Evolutionary conservation across 306 rosid genomes (phyloP), one percentile per base, ranked within the genome.

Genomic region (Prunus kanzakura): DNA sequence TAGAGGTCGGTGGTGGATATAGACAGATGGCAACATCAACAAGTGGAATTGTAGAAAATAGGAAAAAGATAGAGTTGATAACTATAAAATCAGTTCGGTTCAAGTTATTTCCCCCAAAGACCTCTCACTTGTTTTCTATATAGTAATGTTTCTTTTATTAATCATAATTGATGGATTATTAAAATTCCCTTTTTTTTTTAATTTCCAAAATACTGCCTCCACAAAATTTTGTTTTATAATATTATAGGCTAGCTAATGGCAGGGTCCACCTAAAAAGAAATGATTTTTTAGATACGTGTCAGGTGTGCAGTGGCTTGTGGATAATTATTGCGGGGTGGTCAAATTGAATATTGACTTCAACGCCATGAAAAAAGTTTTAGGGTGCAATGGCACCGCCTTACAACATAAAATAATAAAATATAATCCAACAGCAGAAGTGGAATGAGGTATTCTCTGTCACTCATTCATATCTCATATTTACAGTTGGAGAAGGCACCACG

Each of bases 301-400:
- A 19, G 72, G 2, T 75, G 62, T 13, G 25, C 13, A 14, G 11
- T 62, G 74, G 64, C 16, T 25, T 51, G 72, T 47, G 76, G 68
- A 35, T 50, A 58, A 56, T 35, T 25, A 7, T 6, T 32, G 0
- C 11, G 38, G 51, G 41, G 25, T 47, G 64, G 81, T 77, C 70
- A 78, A 78, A 66, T 49, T 58, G 76, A 11, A 25, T 60, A 27
- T 50, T 22, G 66, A 72, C 56, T 58, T 22, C 43, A 32, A 65
- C 51, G 46, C 9, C 43, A 20, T 15, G 56, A 16, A 52, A 52
- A 67, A 67, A n/a, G 11, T 11, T 69, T 50, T 1, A 6, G 1
- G 4, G 29, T 15, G 25, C n/a, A 62, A 22, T 38, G 8, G 49
- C 69, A 64, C 69, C 69, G 69, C 15, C 49, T 64, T 52, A 63